Evolutionary conservation across 805 yeast genomes (phyloP).

Genomic region (Blastobotrys terrestris): DNA sequence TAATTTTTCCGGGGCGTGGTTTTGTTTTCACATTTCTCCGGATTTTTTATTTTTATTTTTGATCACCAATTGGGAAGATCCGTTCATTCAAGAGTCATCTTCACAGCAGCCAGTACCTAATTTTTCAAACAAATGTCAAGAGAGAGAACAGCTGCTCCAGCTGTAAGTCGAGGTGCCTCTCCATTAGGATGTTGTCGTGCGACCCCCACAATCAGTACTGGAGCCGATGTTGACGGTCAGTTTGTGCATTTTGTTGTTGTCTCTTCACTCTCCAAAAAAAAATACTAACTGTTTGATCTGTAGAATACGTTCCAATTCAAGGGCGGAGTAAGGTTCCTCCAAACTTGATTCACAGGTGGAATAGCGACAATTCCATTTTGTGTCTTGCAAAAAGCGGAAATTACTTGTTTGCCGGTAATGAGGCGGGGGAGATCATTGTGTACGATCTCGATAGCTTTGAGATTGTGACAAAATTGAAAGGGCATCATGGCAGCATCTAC

Average conservation of each 20-base stretch:
- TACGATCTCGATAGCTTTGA: slow-evolving; percentile 63
- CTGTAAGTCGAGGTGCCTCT: slow-evolving; percentile 2
- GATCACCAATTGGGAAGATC: neutral
- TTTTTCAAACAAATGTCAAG: neutral
- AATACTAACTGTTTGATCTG: neutral
- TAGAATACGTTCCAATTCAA: slow-evolving; percentile 10
- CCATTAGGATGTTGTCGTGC: slow-evolving; percentile 17
- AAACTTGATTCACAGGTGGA: slow-evolving; percentile 65
- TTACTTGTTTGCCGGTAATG: slow-evolving; percentile 79
- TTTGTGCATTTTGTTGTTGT: neutral
- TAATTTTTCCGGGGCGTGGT: neutral
- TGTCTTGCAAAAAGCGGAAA: slow-evolving; percentile 38
- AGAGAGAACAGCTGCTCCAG: neutral
- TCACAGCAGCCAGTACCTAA: no score
- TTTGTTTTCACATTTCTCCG: neutral
- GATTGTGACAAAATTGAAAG: slow-evolving; percentile 44
- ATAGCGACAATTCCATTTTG: slow-evolving; percentile 61
- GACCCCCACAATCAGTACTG: slow-evolving; percentile 9
- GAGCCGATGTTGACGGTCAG: neutral
- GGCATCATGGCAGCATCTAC: slow-evolving; percentile 71
- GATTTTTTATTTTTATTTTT: neutral
- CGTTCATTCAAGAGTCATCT: neutral
- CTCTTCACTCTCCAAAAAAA: neutral
- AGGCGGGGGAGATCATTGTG: slow-evolving; percentile 70
- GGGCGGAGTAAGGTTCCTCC: slow-evolving; percentile 8